These are phyloP conservation scores for Alternaria ventricosa DNA, from an alignment of 2,329 filamentous ascomycete species.

Conservation along the genomic window DNA sequence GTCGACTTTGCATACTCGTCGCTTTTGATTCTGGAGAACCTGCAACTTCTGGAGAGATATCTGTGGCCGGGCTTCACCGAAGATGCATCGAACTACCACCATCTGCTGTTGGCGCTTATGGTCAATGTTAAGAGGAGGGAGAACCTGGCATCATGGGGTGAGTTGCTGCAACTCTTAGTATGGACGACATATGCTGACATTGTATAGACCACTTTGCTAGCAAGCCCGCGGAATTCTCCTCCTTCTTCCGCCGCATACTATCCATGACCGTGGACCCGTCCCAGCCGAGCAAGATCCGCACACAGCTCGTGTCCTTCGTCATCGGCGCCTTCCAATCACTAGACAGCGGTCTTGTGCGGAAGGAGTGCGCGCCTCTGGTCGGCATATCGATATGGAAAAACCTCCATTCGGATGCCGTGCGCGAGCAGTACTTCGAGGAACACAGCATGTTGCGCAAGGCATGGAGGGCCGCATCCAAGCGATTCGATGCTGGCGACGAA, in stretches of 20 bases:
- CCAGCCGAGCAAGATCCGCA: constrained; percentile 61
- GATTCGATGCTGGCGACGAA: constrained; percentile 87
- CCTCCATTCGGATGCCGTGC: constrained; percentile 75
- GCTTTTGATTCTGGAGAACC: constrained; percentile 82
- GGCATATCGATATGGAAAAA: constrained; percentile 97
- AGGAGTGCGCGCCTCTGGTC: constrained; percentile 94
- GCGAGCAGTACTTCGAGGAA: constrained; percentile 76
- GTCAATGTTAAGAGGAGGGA: constrained; percentile 89
- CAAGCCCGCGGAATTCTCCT: constrained; percentile 81
- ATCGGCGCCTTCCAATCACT: constrained; percentile 93
- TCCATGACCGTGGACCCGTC: constrained; percentile 74
- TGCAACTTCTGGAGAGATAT: constrained; percentile 90
- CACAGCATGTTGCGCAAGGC: constrained; percentile 80
- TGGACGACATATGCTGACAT: constrained; percentile 41
- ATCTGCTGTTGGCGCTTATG: constrained; percentile 84
- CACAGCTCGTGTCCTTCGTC: constrained; percentile 86
- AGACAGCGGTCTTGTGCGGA: constrained; percentile 85
- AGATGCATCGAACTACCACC: constrained; percentile 88
- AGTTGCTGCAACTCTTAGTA: constrained; percentile 36
- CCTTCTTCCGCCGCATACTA: constrained; percentile 85
- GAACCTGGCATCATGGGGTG: constrained; percentile 85
- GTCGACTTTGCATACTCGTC: constrained; percentile 79
- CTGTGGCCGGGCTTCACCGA: constrained; percentile 94
- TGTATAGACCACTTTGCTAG: constrained; percentile 73
- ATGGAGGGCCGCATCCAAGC: constrained; percentile 86